Base-by-base conservation (phyloP, 2,329 filamentous ascomycete species). In the Fusarium humuli region DNA sequence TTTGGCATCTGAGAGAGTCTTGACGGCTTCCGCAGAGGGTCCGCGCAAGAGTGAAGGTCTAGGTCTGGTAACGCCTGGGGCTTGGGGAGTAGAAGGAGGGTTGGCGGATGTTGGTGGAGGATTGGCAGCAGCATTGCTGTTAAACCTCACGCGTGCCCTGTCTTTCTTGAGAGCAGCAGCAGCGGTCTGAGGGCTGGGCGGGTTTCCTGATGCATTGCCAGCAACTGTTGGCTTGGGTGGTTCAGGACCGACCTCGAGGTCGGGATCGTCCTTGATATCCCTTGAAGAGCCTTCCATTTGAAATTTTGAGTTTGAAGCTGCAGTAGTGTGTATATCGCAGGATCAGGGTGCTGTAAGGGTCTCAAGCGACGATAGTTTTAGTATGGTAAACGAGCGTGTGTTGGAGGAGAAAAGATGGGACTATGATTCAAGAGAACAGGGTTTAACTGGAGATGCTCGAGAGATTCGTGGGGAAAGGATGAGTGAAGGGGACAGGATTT, bases 121-220 rank as follows among this genome's bases (percentile, higher is more conserved):
- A 62, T 65, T 77, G 42, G 71, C 76, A 20, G 72, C 81, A 29
- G 82, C 81, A 60, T 78, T 81, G 75, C 83, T 85, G 72, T 85
- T 85, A 69, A 85, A 85, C 9, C 83, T 80, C 29, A 85, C 83
- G 29, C 83, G 81, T 5, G 81, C 82, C 67, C 84, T 85, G 65
- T 85, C 83, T 70, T 78, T 83, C 62, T 57, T 76, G n/a, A 67
- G 34, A 29, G 66, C 72, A 18, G 72, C 72, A 46, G 68, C 67
- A 16, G 60, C 64, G 2, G 57, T 57, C 23, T 56, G 59, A 18
- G 65, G 61, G 12, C 65, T 66, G n/a, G 62, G 64, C 8, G 71
- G 61, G 13, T 44, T 59, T 29, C 65, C 59, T 16, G 53, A 56
- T 32, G 62, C 68, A 23, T 37, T 34, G 25, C 49, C 44, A 47